Conservation (phyloP, 108 stramenopile species). For the Aureococcus anophagefferens region DNA sequence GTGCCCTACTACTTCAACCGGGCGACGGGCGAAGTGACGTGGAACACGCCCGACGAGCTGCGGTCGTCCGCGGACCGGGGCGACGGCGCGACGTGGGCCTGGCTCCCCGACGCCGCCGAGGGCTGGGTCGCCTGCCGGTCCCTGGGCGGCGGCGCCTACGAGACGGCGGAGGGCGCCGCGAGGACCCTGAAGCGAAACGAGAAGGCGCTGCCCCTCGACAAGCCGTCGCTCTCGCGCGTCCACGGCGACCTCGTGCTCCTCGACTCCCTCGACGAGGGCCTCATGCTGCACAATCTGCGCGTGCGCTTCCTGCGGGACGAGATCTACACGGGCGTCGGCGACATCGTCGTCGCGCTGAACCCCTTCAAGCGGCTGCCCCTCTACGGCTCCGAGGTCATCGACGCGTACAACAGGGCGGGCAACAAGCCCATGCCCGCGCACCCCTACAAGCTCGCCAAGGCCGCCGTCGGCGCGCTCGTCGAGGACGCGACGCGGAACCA, state of each 20-base stretch:
- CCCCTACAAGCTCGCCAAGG: constrained; percentile 65
- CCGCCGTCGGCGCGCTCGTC: constrained; percentile 68
- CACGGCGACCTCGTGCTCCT: constrained; percentile 1
- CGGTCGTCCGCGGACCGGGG: constrained; percentile 13
- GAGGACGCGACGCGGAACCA: constrained; percentile 32
- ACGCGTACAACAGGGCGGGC: constrained; percentile 17
- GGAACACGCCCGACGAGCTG: constrained; percentile 43
- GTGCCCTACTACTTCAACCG: constrained; percentile 43
- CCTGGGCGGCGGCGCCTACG: constrained; percentile 8
- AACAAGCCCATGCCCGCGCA: constrained; percentile 14
- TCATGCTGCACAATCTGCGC: background rate
- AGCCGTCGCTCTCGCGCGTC: constrained; percentile 26
- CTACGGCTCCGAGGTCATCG: constrained; percentile 67
- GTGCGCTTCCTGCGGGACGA: background rate
- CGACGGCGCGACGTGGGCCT: constrained; percentile 12
- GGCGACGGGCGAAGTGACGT: constrained; percentile 29
- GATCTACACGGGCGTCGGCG: constrained; percentile 98
- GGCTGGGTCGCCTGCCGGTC: constrained; percentile 10
- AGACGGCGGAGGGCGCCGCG: background rate
- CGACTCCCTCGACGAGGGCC: background rate
- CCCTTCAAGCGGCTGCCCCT: constrained; percentile 86
- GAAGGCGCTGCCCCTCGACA: constrained; percentile 20
- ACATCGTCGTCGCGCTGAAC: constrained; percentile 96
- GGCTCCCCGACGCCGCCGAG: constrained; percentile 14
- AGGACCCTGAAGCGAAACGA: background rate